These are phyloP conservation scores for Hansenula lynferdii DNA, from an alignment of 1,139 yeast species.

Conservation along the genomic window DNA sequence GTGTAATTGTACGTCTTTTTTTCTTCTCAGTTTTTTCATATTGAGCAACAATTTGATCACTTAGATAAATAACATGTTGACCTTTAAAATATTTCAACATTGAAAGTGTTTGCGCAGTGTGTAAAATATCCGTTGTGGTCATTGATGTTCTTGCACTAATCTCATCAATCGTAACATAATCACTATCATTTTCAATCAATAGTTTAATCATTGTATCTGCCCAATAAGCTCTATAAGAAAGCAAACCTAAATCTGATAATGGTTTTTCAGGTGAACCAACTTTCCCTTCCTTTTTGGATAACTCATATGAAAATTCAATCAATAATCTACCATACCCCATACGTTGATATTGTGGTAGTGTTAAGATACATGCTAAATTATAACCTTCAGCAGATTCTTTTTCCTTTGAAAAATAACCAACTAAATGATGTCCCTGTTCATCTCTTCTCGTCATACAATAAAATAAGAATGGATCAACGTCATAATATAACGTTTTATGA, in stretches of 20 bases:
- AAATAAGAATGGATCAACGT: conserved; percentile 94
- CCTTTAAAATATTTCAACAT: conserved; percentile 92
- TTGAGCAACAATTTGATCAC: conserved; percentile 74
- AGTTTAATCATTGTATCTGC: conserved; percentile 80
- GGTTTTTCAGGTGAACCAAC: conserved; percentile 98
- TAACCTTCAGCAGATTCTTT: conserved; percentile 95
- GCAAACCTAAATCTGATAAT: conserved; percentile 84
- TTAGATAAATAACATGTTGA: conserved; percentile 88
- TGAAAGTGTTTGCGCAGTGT: conserved; percentile 86
- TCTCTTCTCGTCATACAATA: conserved; percentile 92
- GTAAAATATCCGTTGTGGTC: conserved; percentile 95
- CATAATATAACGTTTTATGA: conserved; percentile 93
- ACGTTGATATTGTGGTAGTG: conserved; percentile 93
- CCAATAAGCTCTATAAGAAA: conserved; percentile 96
- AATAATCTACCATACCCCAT: conserved; percentile 89
- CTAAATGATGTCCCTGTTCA: conserved; percentile 87
- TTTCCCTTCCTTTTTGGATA: conserved; percentile 82
- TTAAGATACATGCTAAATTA: conserved; percentile 94
- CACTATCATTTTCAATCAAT: conserved; percentile 54
- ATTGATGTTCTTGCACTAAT: conserved; percentile 81
- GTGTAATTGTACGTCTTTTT: conserved; percentile 75
- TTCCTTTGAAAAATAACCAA: conserved; percentile 95
- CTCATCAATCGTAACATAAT: conserved; percentile 88
- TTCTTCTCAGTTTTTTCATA: conserved; percentile 72
- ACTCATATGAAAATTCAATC: conserved; percentile 89